Conservation (phyloP, 2,329 filamentous ascomycete species). For the Xylaria sp. region DNA sequence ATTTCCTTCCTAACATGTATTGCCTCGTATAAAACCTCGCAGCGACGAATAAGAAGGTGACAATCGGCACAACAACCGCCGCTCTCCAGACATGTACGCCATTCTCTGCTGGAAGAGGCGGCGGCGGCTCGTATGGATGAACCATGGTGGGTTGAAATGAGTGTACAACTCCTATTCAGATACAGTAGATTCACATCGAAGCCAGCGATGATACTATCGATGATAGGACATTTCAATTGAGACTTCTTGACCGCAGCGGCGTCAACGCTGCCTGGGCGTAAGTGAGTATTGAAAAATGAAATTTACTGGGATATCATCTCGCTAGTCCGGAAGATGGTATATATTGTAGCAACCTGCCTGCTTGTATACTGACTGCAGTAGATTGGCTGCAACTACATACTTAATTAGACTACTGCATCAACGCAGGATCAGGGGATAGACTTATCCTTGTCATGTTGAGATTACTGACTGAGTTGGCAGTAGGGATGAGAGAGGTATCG, state of each 20-base stretch:
- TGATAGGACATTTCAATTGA: constrained; percentile 8
- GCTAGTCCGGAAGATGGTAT: background rate
- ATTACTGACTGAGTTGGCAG: constrained; percentile 7
- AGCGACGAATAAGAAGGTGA: constrained; percentile 45
- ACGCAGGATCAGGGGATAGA: constrained; percentile 11
- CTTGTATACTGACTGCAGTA: background rate
- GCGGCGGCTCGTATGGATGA: constrained; percentile 33
- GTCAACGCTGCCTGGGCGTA: constrained; percentile 26
- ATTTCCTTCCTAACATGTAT: constrained; percentile 37
- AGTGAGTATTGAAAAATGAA: constrained; percentile 5
- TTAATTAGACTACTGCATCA: background rate
- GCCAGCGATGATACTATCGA: constrained; percentile 30
- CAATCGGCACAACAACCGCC: constrained; percentile 45
- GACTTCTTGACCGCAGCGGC: background rate
- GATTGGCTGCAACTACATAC: background rate
- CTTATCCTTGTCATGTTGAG: constrained; percentile 20
- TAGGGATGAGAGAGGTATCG: too few species aligned
- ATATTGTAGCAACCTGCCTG: constrained; percentile 2
- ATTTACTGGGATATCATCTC: background rate
- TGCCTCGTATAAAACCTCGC: constrained; percentile 46
- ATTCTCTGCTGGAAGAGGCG: constrained; percentile 44
- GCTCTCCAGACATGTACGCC: constrained; percentile 46
- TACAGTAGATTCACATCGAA: constrained; percentile 28
- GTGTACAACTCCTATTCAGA: constrained; percentile 23
- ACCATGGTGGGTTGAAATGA: constrained; percentile 23